Percentiles rank a stretch among this genome's conserved stretches.
Conservation (phyloP, 495 filamentous ascomycete species). For the Aspergillus saccharolyticus region DNA sequence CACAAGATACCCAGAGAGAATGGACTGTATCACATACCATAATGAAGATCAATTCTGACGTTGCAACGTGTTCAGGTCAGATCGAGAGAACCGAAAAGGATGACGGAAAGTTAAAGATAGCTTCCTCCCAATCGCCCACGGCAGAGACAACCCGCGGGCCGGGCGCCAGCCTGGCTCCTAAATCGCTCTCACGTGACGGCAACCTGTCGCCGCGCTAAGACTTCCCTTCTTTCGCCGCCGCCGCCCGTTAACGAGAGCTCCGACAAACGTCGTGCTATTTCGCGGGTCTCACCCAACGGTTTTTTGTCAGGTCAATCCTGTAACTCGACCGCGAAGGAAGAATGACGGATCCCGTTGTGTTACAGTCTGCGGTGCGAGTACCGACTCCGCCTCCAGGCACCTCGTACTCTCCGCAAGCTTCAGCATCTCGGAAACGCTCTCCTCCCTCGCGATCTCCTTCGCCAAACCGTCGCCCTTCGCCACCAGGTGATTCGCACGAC, state of each 20-base stretch:
- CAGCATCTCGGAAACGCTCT: conserved; percentile 55
- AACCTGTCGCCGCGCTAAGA: conserved; percentile 20
- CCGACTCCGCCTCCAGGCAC: conserved; percentile 59
- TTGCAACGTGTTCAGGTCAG: neutral
- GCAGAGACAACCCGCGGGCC: neutral
- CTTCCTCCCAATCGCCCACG: neutral
- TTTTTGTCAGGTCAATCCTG: neutral
- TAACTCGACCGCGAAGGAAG: conserved; percentile 10
- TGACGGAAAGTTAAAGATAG: neutral
- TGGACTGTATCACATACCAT: conserved; percentile 19
- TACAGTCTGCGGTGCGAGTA: conserved; percentile 64
- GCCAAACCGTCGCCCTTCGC: conserved; percentile 55
- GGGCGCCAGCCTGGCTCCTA: conserved; percentile 21
- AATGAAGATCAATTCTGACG: conserved; percentile 14
- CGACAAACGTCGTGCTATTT: conserved; percentile 13
- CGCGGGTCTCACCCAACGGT: conserved; percentile 6
- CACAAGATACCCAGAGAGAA: conserved; percentile 6
- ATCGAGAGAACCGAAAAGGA: neutral
- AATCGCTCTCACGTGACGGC: conserved; percentile 22
- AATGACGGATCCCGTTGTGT: conserved; percentile 47
- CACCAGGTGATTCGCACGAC: conserved; percentile 40
- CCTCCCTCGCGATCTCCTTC: conserved; percentile 61
- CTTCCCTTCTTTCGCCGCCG: conserved; percentile 23
- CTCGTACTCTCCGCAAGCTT: conserved; percentile 40
- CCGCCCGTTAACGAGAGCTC: conserved; percentile 10